phyloP scores from a whole-genome alignment of 495 filamentous ascomycete genomes.

The Penicillium malachiteum region DNA sequence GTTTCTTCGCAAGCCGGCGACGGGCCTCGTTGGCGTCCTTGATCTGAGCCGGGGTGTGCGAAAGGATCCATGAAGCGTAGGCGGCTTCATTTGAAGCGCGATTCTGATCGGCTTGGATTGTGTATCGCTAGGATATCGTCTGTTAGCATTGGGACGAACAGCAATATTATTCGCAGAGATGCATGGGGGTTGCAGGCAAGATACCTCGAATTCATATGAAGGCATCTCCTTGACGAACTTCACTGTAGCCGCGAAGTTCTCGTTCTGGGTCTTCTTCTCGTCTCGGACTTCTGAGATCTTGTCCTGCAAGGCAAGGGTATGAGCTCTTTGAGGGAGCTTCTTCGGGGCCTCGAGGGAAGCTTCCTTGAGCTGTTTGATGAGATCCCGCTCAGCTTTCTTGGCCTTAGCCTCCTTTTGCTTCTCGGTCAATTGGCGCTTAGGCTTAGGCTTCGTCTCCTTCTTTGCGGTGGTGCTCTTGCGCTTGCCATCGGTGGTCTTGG shows the following conservation, averaged over 20 bases:
- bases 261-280: neutral
- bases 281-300: conserved; percentile 14
- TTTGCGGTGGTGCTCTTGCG: conserved; percentile 3
- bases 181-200: neutral
- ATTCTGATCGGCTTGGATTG: conserved; percentile 50
- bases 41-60: conserved; percentile 57
- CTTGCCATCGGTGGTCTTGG: conserved; percentile 5
- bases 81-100: conserved; percentile 41
- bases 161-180: neutral
- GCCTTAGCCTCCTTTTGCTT: conserved; percentile 29
- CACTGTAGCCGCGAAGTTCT: conserved; percentile 18
- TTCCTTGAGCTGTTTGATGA: conserved; percentile 32
- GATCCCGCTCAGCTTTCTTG: conserved; percentile 11
- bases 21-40: conserved; percentile 65
- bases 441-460: conserved; percentile 19
- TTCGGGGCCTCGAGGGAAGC: conserved; percentile 35
- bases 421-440: conserved; percentile 22
- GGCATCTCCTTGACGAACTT: conserved; percentile 18
- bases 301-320: conserved; percentile 24
- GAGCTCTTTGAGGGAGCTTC: conserved; percentile 12
- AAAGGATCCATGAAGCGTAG: conserved; percentile 59
- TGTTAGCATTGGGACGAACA: conserved; percentile 10
- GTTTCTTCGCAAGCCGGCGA: conserved; percentile 35
- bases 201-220: conserved; percentile 38
- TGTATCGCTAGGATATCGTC: conserved; percentile 38